phyloP scores from a whole-genome alignment of 768 basidiomycete species.

The Leccinellum luteum region DNA sequence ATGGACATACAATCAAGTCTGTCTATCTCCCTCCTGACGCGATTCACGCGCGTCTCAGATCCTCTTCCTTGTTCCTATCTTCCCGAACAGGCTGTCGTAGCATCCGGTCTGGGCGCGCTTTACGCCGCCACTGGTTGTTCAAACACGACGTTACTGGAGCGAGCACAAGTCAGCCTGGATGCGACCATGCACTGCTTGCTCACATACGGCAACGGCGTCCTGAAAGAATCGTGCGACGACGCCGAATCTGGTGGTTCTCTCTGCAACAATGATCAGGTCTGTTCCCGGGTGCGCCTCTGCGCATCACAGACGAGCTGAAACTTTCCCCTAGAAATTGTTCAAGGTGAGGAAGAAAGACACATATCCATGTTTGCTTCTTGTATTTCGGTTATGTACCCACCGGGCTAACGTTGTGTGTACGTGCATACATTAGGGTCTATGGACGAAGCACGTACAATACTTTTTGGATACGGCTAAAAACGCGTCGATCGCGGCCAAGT shows the following conservation, averaged over 20 bases:
- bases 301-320: neutral
- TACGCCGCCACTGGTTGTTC: conserved; percentile 35
- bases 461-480: conserved; percentile 48
- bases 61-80: neutral
- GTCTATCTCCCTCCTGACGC: neutral
- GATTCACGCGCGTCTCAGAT: neutral
- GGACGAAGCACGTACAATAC: conserved; percentile 51
- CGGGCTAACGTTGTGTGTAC: too few relatives aligned
- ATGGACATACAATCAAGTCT: conserved; percentile 60
- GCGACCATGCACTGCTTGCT: conserved; percentile 42
- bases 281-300: neutral
- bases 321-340: conserved; percentile 22
- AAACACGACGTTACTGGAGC: conserved; percentile 38
- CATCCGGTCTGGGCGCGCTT: conserved; percentile 50
- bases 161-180: conserved; percentile 53
- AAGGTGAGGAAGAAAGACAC: conserved; percentile 33
- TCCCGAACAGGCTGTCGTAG: conserved; percentile 47
- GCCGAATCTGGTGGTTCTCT: conserved; percentile 35
- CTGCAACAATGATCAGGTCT: conserved; percentile 48
- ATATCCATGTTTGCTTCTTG: too few relatives aligned
- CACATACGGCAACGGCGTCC: conserved; percentile 36
- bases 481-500: conserved; percentile 41
- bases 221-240: conserved; percentile 54
- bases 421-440: conserved; percentile 46
- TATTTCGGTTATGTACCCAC: too few relatives aligned